These are phyloP conservation scores for Cercospora brassicicola DNA, from an alignment of 2,329 filamentous ascomycete species.

Conservation along the genomic window DNA sequence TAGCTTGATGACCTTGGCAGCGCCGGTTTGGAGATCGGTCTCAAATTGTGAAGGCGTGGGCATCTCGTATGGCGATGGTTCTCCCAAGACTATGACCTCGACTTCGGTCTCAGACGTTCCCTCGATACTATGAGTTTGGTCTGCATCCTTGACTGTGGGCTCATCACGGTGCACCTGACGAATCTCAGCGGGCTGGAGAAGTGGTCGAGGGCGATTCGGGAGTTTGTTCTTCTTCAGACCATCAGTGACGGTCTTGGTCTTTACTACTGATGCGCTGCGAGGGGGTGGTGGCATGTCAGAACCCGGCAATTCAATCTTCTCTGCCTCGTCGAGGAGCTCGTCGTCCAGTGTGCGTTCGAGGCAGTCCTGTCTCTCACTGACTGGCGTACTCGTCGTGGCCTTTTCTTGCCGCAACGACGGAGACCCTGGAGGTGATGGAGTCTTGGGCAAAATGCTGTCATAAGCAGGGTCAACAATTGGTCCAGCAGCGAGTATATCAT, in stretches of 20 bases:
- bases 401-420: neutral
- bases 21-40: neutral
- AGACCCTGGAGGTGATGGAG: neutral
- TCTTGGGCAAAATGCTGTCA: neutral
- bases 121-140: neutral
- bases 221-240: neutral
- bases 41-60: neutral
- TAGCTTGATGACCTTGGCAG: neutral
- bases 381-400: neutral
- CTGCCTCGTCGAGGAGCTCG: neutral
- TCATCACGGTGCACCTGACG: neutral
- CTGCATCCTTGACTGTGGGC: neutral
- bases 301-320: neutral
- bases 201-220: neutral
- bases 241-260: neutral
- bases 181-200: neutral
- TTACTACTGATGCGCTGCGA: neutral
- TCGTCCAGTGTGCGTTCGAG: conserved; percentile 6
- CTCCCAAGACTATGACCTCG: neutral
- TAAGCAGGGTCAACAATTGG: neutral
- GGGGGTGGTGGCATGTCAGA: neutral
- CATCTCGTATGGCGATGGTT: neutral
- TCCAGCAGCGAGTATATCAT: neutral
- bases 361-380: neutral
- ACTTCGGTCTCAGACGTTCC: neutral